Percentiles rank a stretch among this genome's conserved stretches.
Evolutionary conservation across 2,329 filamentous ascomycete species (phyloP).

Genomic region (Sporothrix phasma): DNA sequence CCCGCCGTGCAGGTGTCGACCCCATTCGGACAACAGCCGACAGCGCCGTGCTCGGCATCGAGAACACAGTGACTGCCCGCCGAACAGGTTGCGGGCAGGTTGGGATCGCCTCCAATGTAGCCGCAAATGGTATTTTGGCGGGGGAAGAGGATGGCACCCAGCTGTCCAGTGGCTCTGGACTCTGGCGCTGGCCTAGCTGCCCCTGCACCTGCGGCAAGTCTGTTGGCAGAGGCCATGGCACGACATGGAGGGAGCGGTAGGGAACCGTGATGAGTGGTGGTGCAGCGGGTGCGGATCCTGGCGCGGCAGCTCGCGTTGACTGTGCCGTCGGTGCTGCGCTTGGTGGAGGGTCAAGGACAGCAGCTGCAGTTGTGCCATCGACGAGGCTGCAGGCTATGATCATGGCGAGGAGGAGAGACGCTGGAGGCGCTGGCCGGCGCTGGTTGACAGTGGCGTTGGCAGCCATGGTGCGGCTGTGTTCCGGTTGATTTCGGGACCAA

Average conservation of each 20-base stretch:
- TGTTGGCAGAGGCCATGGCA: slow-evolving; percentile 32
- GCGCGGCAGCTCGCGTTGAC: background rate
- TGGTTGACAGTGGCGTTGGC: background rate
- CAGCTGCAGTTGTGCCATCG: slow-evolving; percentile 22
- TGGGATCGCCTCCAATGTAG: slow-evolving; percentile 43
- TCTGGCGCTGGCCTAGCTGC: background rate
- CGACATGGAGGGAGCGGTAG: slow-evolving; percentile 25
- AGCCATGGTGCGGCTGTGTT: too few relatives aligned
- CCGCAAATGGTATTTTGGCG: slow-evolving; percentile 47
- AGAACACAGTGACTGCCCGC: slow-evolving; percentile 49
- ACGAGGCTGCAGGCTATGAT: slow-evolving; percentile 22
- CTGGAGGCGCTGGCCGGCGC: background rate
- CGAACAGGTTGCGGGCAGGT: slow-evolving; percentile 46
- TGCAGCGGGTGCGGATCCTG: slow-evolving; percentile 4
- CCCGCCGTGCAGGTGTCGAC: slow-evolving; percentile 40
- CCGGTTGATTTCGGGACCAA: too few relatives aligned
- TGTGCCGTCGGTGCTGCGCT: background rate
- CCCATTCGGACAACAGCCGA: slow-evolving; percentile 39
- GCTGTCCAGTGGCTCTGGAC: background rate
- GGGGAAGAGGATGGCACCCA: background rate
- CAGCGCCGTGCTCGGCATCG: slow-evolving; percentile 28
- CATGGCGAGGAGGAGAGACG: slow-evolving; percentile 19
- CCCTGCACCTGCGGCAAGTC: slow-evolving; percentile 7
- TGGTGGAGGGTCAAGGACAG: slow-evolving; percentile 5
- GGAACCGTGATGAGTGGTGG: slow-evolving; percentile 21